Evolutionary conservation across 2,329 filamentous ascomycete genomes (phyloP).

Genomic region (Diaporthe ilicicola): DNA sequence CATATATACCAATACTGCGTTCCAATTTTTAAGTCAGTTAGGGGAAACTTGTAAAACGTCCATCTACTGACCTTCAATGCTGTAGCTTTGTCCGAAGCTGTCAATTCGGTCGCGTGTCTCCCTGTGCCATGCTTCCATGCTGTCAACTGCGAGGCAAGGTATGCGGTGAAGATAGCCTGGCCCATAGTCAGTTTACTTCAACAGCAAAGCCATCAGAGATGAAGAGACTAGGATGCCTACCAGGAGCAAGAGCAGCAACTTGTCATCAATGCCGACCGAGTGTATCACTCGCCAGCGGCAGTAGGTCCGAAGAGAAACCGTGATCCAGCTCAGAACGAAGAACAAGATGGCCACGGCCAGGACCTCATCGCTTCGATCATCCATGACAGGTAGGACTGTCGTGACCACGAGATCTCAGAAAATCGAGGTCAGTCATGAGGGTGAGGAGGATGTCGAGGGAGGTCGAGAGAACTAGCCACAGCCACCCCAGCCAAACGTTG

Average conservation of each 20-base stretch:
- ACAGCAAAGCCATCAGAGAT: background rate
- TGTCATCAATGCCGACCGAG: background rate
- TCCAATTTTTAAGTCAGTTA: background rate
- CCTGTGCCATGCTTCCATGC: conserved; percentile 3
- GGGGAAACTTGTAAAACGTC: background rate
- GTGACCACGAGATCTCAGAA: background rate
- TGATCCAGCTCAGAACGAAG: conserved; percentile 26
- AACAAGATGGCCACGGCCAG: conserved; percentile 26
- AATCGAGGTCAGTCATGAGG: background rate
- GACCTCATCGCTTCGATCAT: conserved; percentile 25
- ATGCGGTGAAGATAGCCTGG: conserved; percentile 7
- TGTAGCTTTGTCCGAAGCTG: background rate
- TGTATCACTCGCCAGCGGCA: conserved; percentile 14
- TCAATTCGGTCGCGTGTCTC: background rate
- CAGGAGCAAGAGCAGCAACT: background rate
- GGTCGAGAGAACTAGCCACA: background rate
- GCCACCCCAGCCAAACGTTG: no score
- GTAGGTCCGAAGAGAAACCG: conserved; percentile 25
- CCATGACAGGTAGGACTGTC: background rate
- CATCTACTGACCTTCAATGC: background rate
- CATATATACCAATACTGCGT: conserved; percentile 7
- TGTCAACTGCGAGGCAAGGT: background rate
- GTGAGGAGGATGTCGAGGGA: background rate
- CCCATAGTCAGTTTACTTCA: background rate
- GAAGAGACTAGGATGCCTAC: background rate